Percentiles rank a stretch among this genome's conserved stretches.
Conservation (phyloP, 2,329 filamentous ascomycete species). For the Fonsecaea erecta region DNA sequence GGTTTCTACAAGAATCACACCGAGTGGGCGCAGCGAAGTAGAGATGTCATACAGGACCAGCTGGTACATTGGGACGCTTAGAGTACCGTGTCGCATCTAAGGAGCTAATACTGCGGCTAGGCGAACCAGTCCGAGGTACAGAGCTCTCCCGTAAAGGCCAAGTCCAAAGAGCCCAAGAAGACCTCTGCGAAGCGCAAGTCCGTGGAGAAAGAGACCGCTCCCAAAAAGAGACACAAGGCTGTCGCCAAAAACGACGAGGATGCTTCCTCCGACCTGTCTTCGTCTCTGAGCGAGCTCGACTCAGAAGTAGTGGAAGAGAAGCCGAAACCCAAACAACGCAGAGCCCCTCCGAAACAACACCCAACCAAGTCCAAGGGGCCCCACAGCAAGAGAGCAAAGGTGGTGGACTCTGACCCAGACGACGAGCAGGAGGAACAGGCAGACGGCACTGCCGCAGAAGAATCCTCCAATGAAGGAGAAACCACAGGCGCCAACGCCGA, state of each 20-base stretch:
- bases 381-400: conserved; percentile 29
- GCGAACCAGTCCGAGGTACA: conserved; percentile 41
- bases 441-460: conserved; percentile 13
- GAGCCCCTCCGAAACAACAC: conserved; percentile 8
- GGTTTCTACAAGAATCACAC: conserved; percentile 61
- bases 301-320: conserved; percentile 23
- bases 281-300: conserved; percentile 23
- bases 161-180: conserved; percentile 5
- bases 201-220: conserved; percentile 18
- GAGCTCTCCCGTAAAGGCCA: conserved; percentile 19
- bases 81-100: neutral
- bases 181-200: conserved; percentile 29
- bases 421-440: conserved; percentile 20
- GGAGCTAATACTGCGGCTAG: conserved; percentile 36
- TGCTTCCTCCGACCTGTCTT: conserved; percentile 33
- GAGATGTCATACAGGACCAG: conserved; percentile 58
- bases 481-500: conserved; percentile 15
- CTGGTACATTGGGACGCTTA: conserved; percentile 47
- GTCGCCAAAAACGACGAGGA: conserved; percentile 14
- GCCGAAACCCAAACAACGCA: conserved; percentile 19
- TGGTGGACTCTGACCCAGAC: conserved; percentile 29
- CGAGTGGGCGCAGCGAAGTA: conserved; percentile 61
- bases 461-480: conserved; percentile 14
- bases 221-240: conserved; percentile 31
- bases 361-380: conserved; percentile 33